Evolutionary conservation across 176 grass and related monocot species (phyloP), one percentile per base, ranked within the genome.

Genomic region (Hordeum marinum): DNA sequence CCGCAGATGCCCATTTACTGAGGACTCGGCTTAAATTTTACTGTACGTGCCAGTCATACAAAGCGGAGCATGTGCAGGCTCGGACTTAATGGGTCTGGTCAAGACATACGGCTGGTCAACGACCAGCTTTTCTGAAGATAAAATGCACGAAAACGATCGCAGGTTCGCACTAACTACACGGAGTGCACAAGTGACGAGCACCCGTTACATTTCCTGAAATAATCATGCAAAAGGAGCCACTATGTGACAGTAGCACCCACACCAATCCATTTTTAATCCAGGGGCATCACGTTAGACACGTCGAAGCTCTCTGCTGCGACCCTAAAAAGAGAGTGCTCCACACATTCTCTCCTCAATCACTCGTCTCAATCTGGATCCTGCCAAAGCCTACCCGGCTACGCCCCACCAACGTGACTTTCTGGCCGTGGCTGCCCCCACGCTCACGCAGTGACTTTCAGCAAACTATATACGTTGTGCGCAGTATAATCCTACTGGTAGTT

Each of bases 341-440:
- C 52, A 66, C 76, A 1, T 63, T 9, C 7, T 31, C 7, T 23
- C 29, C 6, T 63, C 40, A 17, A 46, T 63, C 68, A 46, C 41
- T 27, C 40, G 43, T 35, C 54, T 82, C 79, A 82, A 35, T 68
- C 39, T 63, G 72, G 17, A 63, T 84, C 23, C 37, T 72, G 75
- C 65, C 57, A 63, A 79, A 78, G 72, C 50, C 63, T 72, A 52
- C 11, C 8, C 11, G 68, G 21, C 41, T 72, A 40, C 73, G 11
- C 11, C 43, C 60, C 80, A 78, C 86, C 54, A 54, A 72, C 23
- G 39, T 27, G 27, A 50, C 63, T 70, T 74, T 46, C 81, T 62
- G 25, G 11, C 68, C 25, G 81, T 6, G 68, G 20, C 27, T 20
- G 10, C 48, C 59, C 48, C 69, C 48, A 63, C 12, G 18, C 52